phyloP scores from a whole-genome alignment of 352 stramenopile genomes.

The Phytophthora constricta region DNA sequence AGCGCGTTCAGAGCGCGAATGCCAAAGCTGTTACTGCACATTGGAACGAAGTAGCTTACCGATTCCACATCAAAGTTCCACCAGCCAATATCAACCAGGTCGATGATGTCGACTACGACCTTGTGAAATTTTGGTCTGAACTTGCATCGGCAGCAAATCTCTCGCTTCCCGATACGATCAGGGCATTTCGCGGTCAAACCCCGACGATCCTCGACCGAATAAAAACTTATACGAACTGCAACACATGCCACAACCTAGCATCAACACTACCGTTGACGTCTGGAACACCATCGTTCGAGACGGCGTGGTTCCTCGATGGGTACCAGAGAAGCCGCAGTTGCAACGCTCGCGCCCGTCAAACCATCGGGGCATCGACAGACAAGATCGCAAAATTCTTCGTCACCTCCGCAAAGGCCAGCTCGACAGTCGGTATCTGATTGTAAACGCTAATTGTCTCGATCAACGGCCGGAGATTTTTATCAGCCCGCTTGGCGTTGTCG shows the following conservation, averaged over 20 bases:
- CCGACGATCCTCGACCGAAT: conserved; percentile 5
- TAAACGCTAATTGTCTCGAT: background rate
- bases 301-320: background rate
- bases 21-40: background rate
- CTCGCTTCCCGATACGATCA: background rate
- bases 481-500: conserved; percentile 12
- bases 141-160: background rate
- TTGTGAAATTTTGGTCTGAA: conserved; percentile 9
- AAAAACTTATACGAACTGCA: conserved; percentile 7
- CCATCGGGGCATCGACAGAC: background rate
- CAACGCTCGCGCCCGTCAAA: conserved; percentile 1
- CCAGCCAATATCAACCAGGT: background rate
- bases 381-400: background rate
- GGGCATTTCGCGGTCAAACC: background rate
- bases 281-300: conserved; percentile 15
- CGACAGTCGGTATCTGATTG: conserved; percentile 18
- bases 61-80: no score
- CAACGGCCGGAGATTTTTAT: conserved; percentile 18
- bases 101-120: conserved; percentile 5
- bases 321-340: background rate
- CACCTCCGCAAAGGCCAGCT: conserved; percentile 15
- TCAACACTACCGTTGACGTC: background rate
- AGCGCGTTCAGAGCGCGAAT: background rate
- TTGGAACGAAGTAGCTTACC: no score
- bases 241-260: background rate